Percentiles rank a stretch among this genome's conserved stretches.
Evolutionary conservation across 768 basidiomycete genomes (phyloP).

Genomic region (Trametes sanguinea): DNA sequence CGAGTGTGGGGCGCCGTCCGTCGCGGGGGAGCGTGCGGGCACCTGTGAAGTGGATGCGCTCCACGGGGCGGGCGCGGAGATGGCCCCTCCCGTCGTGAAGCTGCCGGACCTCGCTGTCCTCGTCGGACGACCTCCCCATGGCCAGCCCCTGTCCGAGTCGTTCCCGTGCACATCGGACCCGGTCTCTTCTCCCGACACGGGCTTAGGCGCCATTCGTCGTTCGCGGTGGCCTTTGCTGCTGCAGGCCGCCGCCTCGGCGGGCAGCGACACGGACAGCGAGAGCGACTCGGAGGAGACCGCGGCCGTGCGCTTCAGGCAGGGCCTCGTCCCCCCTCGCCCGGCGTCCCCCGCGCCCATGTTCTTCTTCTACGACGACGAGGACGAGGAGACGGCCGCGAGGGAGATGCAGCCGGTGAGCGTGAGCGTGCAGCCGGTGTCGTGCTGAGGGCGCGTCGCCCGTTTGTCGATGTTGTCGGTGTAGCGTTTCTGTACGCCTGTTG

Average conservation of each 20-base stretch:
- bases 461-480: no score
- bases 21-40: background rate
- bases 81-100: background rate
- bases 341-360: conserved; percentile 6
- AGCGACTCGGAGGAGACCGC: background rate
- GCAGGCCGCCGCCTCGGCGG: background rate
- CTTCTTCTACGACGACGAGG: conserved; percentile 5
- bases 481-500: no score
- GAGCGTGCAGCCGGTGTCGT: conserved; percentile 7
- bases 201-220: no score
- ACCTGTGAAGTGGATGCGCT: no score
- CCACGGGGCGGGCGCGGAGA: background rate
- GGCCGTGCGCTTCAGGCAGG: background rate
- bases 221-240: no score
- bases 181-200: no score
- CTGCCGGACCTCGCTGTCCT: no score
- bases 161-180: no score
- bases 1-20: background rate
- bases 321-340: background rate
- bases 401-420: background rate
- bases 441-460: background rate
- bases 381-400: background rate
- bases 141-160: no score
- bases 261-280: background rate
- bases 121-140: no score